Evolutionary conservation across 768 basidiomycete genomes (phyloP).

Genomic region (Auricularia sp.): DNA sequence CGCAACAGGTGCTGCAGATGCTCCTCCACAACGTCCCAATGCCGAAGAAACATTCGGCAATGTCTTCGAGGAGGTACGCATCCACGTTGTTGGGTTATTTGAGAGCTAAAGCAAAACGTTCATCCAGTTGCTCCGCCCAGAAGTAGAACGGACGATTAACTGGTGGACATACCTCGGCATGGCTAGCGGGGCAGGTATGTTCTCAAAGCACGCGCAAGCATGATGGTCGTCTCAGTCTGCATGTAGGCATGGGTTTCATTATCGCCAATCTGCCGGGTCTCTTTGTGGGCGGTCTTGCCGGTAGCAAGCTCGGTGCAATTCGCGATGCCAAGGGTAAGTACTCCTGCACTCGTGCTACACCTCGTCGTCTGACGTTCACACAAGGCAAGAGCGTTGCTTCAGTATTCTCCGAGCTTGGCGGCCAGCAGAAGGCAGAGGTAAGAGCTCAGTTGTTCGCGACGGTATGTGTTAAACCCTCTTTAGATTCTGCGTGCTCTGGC

Average conservation of each 20-base stretch:
- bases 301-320: slow-evolving; percentile 84
- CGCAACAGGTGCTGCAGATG: slow-evolving; percentile 15
- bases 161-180: slow-evolving; percentile 53
- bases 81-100: not conserved
- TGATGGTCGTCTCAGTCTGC: not conserved
- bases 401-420: slow-evolving; percentile 71
- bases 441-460: slow-evolving; percentile 5
- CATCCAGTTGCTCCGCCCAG: slow-evolving; percentile 65
- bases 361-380: not conserved
- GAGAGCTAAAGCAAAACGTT: not conserved
- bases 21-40: slow-evolving; percentile 24
- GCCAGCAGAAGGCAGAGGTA: slow-evolving; percentile 81
- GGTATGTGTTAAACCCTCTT: not conserved
- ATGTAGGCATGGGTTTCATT: slow-evolving; percentile 27
- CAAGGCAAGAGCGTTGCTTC: slow-evolving; percentile 77
- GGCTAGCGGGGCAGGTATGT: slow-evolving; percentile 48
- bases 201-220: not conserved
- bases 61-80: slow-evolving; percentile 76
- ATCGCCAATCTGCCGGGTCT: slow-evolving; percentile 80
- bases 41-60: slow-evolving; percentile 78
- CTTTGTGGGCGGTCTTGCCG: slow-evolving; percentile 77
- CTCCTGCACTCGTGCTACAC: not conserved
- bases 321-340: slow-evolving; percentile 66
- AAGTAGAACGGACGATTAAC: slow-evolving; percentile 50
- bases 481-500: slow-evolving; percentile 77